Evolutionary conservation across 768 basidiomycete genomes (phyloP).

Genomic region (Tricholoma matsutake): DNA sequence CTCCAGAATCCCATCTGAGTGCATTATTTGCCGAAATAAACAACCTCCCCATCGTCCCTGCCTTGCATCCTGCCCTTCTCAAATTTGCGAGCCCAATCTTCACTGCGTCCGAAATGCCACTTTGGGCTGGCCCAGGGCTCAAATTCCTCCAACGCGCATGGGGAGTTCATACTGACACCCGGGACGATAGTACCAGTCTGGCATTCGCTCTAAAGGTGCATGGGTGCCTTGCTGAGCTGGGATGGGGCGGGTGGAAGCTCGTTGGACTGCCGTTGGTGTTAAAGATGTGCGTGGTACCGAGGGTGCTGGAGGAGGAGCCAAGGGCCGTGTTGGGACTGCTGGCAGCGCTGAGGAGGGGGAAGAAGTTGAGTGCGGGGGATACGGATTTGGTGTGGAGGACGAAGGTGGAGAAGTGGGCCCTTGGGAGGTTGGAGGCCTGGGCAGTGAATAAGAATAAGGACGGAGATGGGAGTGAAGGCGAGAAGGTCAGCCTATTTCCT

Average conservation of each 20-base stretch:
- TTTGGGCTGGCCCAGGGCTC: slow-evolving; percentile 54
- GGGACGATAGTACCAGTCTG: slow-evolving; percentile 6
- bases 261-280: slow-evolving; percentile 60
- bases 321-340: slow-evolving; percentile 45
- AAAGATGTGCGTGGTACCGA: slow-evolving; percentile 40
- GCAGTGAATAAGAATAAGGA: slow-evolving; percentile 35
- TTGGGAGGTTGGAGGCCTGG: slow-evolving; percentile 41
- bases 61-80: slow-evolving; percentile 32
- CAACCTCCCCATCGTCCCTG: slow-evolving; percentile 25
- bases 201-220: slow-evolving; percentile 53
- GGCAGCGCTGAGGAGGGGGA: slow-evolving; percentile 42
- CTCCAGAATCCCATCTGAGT: slow-evolving; percentile 34
- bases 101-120: slow-evolving; percentile 41
- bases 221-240: slow-evolving; percentile 58
- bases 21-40: slow-evolving; percentile 30
- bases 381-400: slow-evolving; percentile 60
- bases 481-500: background rate
- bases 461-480: slow-evolving; percentile 10
- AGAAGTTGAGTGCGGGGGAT: slow-evolving; percentile 44
- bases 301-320: slow-evolving; percentile 44
- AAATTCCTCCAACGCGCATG: slow-evolving; percentile 54
- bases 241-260: slow-evolving; percentile 78
- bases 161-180: slow-evolving; percentile 19
- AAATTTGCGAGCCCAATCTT: slow-evolving; percentile 39
- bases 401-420: slow-evolving; percentile 48